These are phyloP conservation scores for Kluyveromyces aestuarii DNA, from an alignment of 805 yeast species.

Conservation along the genomic window DNA sequence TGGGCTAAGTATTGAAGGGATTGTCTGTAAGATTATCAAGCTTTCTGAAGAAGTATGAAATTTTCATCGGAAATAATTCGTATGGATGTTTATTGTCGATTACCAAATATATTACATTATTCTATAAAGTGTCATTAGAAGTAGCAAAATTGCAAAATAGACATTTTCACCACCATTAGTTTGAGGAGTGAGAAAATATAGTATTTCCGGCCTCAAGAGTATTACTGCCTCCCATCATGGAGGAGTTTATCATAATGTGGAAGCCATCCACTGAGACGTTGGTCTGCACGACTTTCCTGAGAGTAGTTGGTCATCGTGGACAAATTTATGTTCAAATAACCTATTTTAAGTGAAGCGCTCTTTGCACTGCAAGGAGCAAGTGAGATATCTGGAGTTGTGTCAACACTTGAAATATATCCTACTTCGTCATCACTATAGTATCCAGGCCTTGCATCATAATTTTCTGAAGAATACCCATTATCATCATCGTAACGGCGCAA, in stretches of 20 bases:
- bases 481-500: slow-evolving; percentile 7
- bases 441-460: not conserved
- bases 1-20: slow-evolving; percentile 14
- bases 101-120: not conserved
- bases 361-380: not conserved
- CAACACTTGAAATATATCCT: slow-evolving; percentile 2
- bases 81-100: not conserved
- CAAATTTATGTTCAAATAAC: slow-evolving; percentile 11
- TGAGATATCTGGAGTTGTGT: slow-evolving; percentile 7
- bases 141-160: no score
- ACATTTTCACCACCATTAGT: no score
- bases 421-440: slow-evolving; percentile 8
- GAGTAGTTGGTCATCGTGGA: slow-evolving; percentile 16
- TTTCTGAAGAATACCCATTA: not conserved
- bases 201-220: no score
- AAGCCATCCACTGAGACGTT: slow-evolving; percentile 4
- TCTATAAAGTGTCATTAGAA: no score
- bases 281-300: slow-evolving; percentile 1
- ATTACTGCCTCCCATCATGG: not conserved
- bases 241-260: slow-evolving; percentile 1
- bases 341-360: slow-evolving; percentile 3
- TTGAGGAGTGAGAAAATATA: no score
- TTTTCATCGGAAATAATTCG: not conserved
- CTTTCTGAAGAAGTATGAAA: not conserved
- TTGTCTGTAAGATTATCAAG: not conserved